Evolutionary conservation across 2,329 filamentous ascomycete genomes (phyloP), one percentile per base, ranked within the genome.

Genomic region (Chaetoscypha palmicola): DNA sequence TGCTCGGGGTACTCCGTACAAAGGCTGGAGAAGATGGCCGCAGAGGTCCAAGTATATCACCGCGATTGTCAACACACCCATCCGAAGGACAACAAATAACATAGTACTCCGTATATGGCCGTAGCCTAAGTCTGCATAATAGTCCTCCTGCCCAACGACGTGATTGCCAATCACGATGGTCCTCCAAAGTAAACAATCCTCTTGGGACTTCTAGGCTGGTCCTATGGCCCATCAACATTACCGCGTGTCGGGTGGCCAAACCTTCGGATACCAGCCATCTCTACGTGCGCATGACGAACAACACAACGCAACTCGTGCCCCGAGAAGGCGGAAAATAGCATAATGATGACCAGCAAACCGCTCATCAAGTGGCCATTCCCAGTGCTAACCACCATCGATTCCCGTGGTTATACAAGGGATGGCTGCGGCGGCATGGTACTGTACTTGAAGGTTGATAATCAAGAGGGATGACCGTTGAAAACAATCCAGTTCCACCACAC

Each of bases 171-270:
- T 36, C 33, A 36, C n/a, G 12, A 8, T 36, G 11, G 4, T 19
- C 16, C 21, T 22, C 17, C 11, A 41, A 41, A 32, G 28, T 41
- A 33, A 41, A 41, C 38, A 41, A 21, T 39, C 33, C 12, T 21
- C 7, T 36, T 14, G 33, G n/a, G n/a, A 20, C 33, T n/a, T 21
- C 9, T 36, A 7, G 8, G 16, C 24, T 16, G 12, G 4, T 16
- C 9, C 19, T 4, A 34, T 34, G 32, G 19, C 3, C 10, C 19
- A 17, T 9, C n/a, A 12, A 17, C 19, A 17, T 38, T 12, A 28
- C 31, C 39, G 14, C 39, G 24, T 26, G 23, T 46, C 43, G 41
- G 37, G 38, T 46, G 43, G 38, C 38, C 30, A 44, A 24, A 26
- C 11, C 21, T 17, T 28, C 17, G 9, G n/a, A 19, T 24, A 17